A percentile compares a stretch with the other conserved stretches of the same genome.
Conservation (phyloP, 116 monocot species). For the Posidonia oceanica region DNA sequence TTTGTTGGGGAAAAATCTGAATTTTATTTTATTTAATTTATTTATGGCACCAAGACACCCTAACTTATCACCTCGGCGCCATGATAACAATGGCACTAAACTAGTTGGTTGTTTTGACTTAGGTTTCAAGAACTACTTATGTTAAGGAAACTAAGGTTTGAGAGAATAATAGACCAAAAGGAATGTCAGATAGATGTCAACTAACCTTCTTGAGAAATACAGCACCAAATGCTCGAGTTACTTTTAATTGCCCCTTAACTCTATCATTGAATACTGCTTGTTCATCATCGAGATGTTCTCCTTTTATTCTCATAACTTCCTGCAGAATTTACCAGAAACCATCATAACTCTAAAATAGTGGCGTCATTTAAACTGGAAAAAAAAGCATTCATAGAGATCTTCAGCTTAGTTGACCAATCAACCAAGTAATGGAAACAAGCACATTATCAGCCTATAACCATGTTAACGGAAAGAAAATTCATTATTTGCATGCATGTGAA, state of each 20-base stretch:
- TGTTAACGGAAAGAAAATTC: too few species aligned
- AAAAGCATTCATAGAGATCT: background rate
- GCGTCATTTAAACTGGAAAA: background rate
- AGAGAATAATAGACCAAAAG: too few species aligned
- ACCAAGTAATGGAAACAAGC: background rate
- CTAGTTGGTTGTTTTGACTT: too few species aligned
- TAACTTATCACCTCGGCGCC: too few species aligned
- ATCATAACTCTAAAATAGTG: background rate
- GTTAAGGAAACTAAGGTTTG: too few species aligned
- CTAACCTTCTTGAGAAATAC: constrained; percentile 90
- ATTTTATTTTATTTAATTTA: too few species aligned
- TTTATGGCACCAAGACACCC: too few species aligned
- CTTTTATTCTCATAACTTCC: constrained; percentile 81
- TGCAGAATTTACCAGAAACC: constrained; percentile 15
- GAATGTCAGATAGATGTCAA: background rate
- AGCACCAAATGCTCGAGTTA: constrained; percentile 97
- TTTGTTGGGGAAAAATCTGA: too few species aligned
- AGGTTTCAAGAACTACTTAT: too few species aligned
- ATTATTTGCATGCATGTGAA: too few species aligned
- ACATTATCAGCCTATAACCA: background rate
- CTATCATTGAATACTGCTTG: constrained; percentile 83
- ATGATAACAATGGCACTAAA: too few species aligned
- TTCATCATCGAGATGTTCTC: constrained; percentile 70
- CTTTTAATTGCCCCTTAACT: constrained; percentile 93
- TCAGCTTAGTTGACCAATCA: background rate